Conservation (phyloP, 2,329 filamentous ascomycete genomes). For the Madurella mycetomatis region DNA sequence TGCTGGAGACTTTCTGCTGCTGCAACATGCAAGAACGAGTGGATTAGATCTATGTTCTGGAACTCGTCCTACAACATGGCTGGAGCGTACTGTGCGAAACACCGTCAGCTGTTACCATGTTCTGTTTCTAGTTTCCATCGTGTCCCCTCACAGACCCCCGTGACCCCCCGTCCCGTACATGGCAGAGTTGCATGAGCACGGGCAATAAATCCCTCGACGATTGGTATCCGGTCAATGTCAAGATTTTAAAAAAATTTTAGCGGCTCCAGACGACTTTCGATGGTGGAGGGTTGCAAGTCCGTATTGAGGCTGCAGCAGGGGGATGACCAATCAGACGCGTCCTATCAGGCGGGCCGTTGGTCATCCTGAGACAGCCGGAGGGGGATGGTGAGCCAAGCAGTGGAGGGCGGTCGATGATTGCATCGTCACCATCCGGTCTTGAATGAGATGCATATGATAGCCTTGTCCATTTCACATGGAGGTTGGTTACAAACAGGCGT, state of each 20-base stretch:
- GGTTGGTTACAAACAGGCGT: too few species aligned
- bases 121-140: background rate
- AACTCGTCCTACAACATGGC: too few species aligned
- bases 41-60: background rate
- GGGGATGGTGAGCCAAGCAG: slow-evolving; percentile 6
- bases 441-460: background rate
- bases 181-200: background rate
- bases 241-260: background rate
- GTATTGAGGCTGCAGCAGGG: background rate
- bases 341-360: slow-evolving; percentile 18
- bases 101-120: too few species aligned
- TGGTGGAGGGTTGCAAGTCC: background rate
- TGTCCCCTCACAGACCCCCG: background rate
- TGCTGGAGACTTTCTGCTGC: too few species aligned
- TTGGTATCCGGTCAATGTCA: background rate
- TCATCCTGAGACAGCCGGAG: slow-evolving; percentile 20
- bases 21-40: background rate
- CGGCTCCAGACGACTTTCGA: background rate
- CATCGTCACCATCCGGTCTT: background rate
- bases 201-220: background rate
- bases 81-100: too few species aligned
- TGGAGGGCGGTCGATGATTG: background rate
- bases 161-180: background rate
- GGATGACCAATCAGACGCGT: background rate
- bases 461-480: too few species aligned